Conservation (phyloP, 2,329 filamentous ascomycete genomes). For the Fusarium pseudocircinatum region DNA sequence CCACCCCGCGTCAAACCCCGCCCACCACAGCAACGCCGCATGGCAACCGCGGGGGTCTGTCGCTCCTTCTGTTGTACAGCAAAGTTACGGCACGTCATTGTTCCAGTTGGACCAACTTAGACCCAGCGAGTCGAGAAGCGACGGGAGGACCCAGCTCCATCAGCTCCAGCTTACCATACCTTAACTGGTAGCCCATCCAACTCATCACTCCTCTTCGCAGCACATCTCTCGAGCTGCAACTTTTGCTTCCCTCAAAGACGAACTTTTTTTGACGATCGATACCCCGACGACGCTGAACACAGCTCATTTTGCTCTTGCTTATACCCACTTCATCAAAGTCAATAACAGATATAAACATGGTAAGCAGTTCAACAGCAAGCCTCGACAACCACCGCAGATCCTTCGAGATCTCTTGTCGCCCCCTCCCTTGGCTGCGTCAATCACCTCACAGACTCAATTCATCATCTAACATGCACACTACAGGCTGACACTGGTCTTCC, state of each 20-base stretch:
- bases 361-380: slow-evolving; percentile 9
- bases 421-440: not conserved
- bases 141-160: slow-evolving; percentile 21
- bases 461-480: slow-evolving; percentile 6
- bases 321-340: not conserved
- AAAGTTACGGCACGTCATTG: slow-evolving; percentile 36
- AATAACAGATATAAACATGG: slow-evolving; percentile 24
- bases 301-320: not conserved
- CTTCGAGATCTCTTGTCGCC: not conserved
- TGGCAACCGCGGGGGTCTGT: slow-evolving; percentile 14
- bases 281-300: not conserved
- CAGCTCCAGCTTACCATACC: slow-evolving; percentile 30
- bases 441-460: not conserved
- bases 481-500: slow-evolving; percentile 84
- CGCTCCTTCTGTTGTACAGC: slow-evolving; percentile 15
- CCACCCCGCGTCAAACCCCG: slow-evolving; percentile 37
- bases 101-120: slow-evolving; percentile 15
- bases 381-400: not conserved
- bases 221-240: slow-evolving; percentile 14
- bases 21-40: slow-evolving; percentile 28
- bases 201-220: slow-evolving; percentile 11
- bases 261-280: not conserved
- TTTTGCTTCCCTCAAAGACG: slow-evolving; percentile 11
- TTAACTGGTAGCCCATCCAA: slow-evolving; percentile 12
- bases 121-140: not conserved